These are phyloP conservation scores for Aspergillus sp. DNA, from an alignment of 2,329 filamentous ascomycete genomes.

Conservation along the genomic window DNA sequence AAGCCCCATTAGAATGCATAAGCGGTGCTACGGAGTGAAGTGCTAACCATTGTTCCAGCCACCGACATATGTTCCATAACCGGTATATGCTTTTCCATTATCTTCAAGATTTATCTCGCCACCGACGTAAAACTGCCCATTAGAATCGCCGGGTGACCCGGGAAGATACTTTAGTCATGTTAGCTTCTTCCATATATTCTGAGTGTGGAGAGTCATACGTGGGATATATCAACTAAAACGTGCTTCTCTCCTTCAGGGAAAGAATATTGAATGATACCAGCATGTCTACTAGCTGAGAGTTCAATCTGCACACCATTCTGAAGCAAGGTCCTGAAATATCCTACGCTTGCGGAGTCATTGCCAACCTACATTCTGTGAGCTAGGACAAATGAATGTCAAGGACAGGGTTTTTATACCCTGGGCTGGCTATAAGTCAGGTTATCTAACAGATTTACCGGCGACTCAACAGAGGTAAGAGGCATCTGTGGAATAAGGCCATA, in stretches of 20 bases:
- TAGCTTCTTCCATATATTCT: background rate
- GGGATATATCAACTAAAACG: conserved; percentile 63
- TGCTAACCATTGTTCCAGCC: conserved; percentile 47
- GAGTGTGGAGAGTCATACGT: conserved; percentile 24
- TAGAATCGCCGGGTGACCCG: conserved; percentile 41
- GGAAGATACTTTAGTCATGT: conserved; percentile 50
- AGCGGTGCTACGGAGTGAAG: background rate
- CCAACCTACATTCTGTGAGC: conserved; percentile 29
- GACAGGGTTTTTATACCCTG: conserved; percentile 51
- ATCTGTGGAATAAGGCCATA: conserved; percentile 42
- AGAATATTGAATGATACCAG: conserved; percentile 64
- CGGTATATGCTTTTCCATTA: conserved; percentile 46
- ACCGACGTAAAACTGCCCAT: conserved; percentile 47
- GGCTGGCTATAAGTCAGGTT: conserved; percentile 55
- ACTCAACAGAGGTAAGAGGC: conserved; percentile 40
- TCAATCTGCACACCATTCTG: conserved; percentile 61
- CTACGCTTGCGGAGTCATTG: conserved; percentile 60
- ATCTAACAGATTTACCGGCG: conserved; percentile 42
- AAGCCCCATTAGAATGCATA: conserved; percentile 1
- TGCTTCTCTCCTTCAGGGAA: conserved; percentile 60
- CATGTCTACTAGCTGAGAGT: conserved; percentile 65
- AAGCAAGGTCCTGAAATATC: conserved; percentile 64
- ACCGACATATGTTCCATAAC: conserved; percentile 51
- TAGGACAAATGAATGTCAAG: background rate
- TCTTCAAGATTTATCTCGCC: conserved; percentile 43